Evolutionary conservation across 2,329 filamentous ascomycete species (phyloP), one percentile per base, ranked within the genome.

Genomic region (Seiridium unicorne): DNA sequence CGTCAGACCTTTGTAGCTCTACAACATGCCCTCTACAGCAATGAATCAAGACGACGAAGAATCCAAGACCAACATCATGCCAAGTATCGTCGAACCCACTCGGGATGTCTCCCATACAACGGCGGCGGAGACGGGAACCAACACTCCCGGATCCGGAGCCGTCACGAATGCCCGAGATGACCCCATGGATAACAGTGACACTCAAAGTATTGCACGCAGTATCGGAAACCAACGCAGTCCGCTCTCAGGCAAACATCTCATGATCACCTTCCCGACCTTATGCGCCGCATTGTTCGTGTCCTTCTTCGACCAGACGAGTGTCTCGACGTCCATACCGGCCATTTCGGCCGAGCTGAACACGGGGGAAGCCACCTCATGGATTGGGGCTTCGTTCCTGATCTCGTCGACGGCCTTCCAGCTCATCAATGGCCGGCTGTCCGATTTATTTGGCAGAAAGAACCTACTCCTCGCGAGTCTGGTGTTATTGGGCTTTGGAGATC

Each of bases 261-360:
- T 55, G 53, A 11, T 44, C 38, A 44, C 31, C 1, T 55, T 57
- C 31, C 34, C 54, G 4, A 34, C 44, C 6, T 32, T 57, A 6
- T 11, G 59, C 6, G 35, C 47, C 3, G 54, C 59, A 31, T 63
- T 63, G n/a, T 66, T 62, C 38, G 51, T 60, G 31, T 62, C 64
- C 3, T 61, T 59, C 26, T 42, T 63, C 32, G 64, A 65, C 36
- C 61, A 60, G 64, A 72, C 62, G 57, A 72, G 9, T 61, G 31
- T 60, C 7, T 55, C 58, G n/a, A 55, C 51, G 18, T n/a, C 26
- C 5, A 13, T 60, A 7, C 58, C 58, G 6, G 51, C 51, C 31
- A 60, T 60, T 6, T 18, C 58, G n/a, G 13, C 44, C 3, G 58
- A 40, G 32, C 54, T 60, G 3, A n/a, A 31, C 6, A 48, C 53